Base-by-base conservation (phyloP, 2,329 filamentous ascomycete genomes). In the Pseudocercospora eumusae region DNA sequence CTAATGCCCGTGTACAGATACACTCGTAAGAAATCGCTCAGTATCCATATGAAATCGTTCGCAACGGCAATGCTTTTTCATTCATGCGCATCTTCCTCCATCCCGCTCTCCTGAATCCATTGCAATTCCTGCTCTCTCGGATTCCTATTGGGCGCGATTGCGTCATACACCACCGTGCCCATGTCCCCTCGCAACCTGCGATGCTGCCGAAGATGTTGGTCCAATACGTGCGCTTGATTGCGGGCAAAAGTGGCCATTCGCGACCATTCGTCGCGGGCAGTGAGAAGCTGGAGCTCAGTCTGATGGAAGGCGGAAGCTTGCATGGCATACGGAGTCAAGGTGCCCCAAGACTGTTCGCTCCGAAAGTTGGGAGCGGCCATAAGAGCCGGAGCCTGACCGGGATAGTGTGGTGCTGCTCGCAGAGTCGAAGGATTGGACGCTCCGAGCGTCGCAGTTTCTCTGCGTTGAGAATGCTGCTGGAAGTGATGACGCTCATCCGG, bases 401-500 rank as follows among this genome's bases (percentile, higher is more conserved):
- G 15, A 40, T 40, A 40, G 36, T 15, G 36, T 8, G 15, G 36
- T 18, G 36, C 36, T 15, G 6, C 15, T 6, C 3, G 13, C 15
- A 15, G 36, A 40, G 36, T 40, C 5, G 36, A 18, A 2, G n/a
- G 0, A 40, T 18, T 18, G 15, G 15, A 6, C 6, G 36, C 36
- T 40, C 36, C 36, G 15, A 40, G 36, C 7, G 15, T 40, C 44
- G 25, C 20, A 13, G 20, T 49, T 4, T 4, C 20, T 49, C 23
- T 7, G 2, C 44, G 44, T 1, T 6, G 0, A 6, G 10, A 6
- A 4, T 25, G 27, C n/a, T 21, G 15, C 52, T 54, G 52, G n/a
- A 57, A 44, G 21, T 61, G 20, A 23, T 20, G 18, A 36, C 54
- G 23, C 23, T 57, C 59, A 15, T 31, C 53, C 28, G 59, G 53